Base-by-base conservation (phyloP, 164 flowering plant species). In the Paratinospora sagittata region DNA sequence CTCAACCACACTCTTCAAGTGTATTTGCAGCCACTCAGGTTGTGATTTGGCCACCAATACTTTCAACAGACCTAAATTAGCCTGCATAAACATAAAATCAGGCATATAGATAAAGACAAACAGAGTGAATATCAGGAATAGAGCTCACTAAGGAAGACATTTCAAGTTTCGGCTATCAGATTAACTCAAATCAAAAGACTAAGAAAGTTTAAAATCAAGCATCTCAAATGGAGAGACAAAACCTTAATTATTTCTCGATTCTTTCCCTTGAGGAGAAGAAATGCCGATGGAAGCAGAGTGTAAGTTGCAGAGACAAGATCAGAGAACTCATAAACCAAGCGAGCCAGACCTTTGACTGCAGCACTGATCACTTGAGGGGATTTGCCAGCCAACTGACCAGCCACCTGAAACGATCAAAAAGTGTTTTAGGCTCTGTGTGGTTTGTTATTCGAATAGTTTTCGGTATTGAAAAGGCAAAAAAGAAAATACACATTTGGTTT, bases 301-400 rank as follows among this genome's bases (percentile, higher is more conserved):
- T 80, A 89, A 66, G 90, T 91, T 62, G 78, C 70, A 67, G 89
- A 80, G 55, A 96, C 76, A 66, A 96, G 98, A 76, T 96, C 98
- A 27, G 95, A 82, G 72, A 96, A 96, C 82, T 96, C 99, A 78
- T 96, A 96, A 68, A 96, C 90, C 86, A 96, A 85, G 26, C 99
- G 99, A 78, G 99, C 98, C 73, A 93, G 72, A 66, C 95, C 99
- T 79, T 89, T 96, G 60, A 89, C 87, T 61, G 97, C 89, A 66
- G 98, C 98, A 85, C 99, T 93, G 73, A 93, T 87, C 97, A 90
- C 88, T 58, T 93, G 98, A 75, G 99, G 97, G 65, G 90, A 84
- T 74, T 91, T 92, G n/a, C 98, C 93, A 76, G 93, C 92, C 75
- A 96, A 72, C 60, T 96, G 90, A 72, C 91, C 93, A 73, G 96